Evolutionary conservation across 2,329 filamentous ascomycete genomes (phyloP), one percentile per base, ranked within the genome.

Genomic region (Apiospora saccharicola): DNA sequence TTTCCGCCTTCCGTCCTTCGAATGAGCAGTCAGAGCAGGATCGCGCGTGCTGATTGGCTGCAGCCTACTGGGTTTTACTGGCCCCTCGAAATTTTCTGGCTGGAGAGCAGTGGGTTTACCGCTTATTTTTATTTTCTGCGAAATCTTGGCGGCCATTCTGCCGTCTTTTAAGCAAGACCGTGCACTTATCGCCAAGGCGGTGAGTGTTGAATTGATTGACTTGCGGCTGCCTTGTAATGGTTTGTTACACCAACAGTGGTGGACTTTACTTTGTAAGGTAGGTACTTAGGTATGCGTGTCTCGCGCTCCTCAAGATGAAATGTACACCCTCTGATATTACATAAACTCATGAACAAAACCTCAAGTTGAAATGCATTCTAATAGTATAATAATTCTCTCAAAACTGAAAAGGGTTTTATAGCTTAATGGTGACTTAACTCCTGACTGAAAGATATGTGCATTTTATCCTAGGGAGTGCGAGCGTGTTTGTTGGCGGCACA

Each of bases 31-130:
- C 30, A 41, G 19, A 64, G 30, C 57, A 64, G 4, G 41, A 64
- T 64, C 30, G 30, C 19, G 30, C 8, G 5, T 14, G 1, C 8
- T 64, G 57, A 64, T 64, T 64, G 57, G 57, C 10, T 64, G 57
- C 34, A 64, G 1, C 4, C 4, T n/a, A 19, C 57, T 41, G 30
- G 57, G n/a, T 37, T 64, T 64, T 64, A 41, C 5, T 12, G 34
- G 34, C 57, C 57, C 34, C 57, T 64, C 34, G 34, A 64, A 64
- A 41, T 64, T 64, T 64, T 64, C 57, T 64, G 16, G 53, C 53
- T 41, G 37, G 37, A 57, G 34, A 34, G 53, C 53, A 57, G 53
- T 57, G 53, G 53, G 53, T 57, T 57, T 26, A 41, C 10, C n/a
- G n/a, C 49, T 51, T 57, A 57, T 30, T 26, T 26, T 57, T 34